Evolutionary conservation across 768 basidiomycete genomes (phyloP), one percentile per base, ranked within the genome.

Genomic region (Cystobasidium onofrii): DNA sequence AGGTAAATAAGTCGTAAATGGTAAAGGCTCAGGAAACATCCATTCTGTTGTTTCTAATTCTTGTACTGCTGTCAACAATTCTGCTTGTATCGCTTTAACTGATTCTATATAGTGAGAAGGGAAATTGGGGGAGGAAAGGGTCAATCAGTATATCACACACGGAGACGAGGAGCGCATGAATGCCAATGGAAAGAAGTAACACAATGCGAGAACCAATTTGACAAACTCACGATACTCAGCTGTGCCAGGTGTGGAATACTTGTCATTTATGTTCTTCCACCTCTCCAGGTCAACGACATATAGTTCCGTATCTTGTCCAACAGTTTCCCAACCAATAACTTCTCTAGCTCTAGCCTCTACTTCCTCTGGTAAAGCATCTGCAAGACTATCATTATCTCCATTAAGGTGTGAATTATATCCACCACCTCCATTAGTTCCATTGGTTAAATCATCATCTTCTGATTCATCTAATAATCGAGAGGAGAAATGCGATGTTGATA

Each of bases 331-430:
- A 36, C 36, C 69, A 20, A 71, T 23, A 55, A 9, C 52, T 36
- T 71, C 50, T 18, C 61, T 9, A 23, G 69, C 69, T 39, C 69
- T 55, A 20, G 69, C 69, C 61, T 71, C 69, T 6, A 71, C 69
- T 60, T 71, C 69, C 29, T 39, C 69, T 6, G 52, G 52, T 3
- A 9, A 10, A 15, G 69, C 69, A 44, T 71, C 69, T 13, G 54
- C 54, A 1, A 71, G 54, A 12, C 25, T 27, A 44, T 71, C 69
- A 10, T 36, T 23, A 25, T 71, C 55, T 17, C 52, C 23, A 54
- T 70, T 55, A 6, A 54, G 27, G 12, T 29, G 46, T 12, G 54
- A 27, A 44, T 71, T 52, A 34, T 46, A 27, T 1, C 29, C 46
- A n/a, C 12, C 10, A 44, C 61, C 54, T 6, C 36, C 63, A 25